Evolutionary conservation across 768 basidiomycete genomes (phyloP).

Genomic region (Pisolithus marmoratus): DNA sequence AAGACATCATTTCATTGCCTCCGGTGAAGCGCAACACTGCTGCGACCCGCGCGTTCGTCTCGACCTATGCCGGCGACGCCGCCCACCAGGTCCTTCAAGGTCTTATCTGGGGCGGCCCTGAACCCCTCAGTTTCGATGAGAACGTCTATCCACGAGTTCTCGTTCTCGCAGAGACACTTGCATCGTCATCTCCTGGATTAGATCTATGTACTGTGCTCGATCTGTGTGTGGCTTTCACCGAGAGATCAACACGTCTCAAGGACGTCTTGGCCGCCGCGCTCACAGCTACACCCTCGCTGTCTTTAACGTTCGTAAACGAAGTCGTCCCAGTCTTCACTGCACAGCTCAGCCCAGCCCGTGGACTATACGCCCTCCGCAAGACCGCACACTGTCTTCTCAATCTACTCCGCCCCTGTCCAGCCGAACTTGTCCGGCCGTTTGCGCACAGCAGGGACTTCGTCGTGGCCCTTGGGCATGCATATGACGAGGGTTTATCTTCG

Average conservation of each 20-base stretch:
- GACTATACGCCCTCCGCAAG: conserved; percentile 63
- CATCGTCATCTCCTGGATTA: conserved; percentile 33
- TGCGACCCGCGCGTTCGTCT: conserved; percentile 44
- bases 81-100: conserved; percentile 48
- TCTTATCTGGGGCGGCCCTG: conserved; percentile 50
- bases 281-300: conserved; percentile 27
- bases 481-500: conserved; percentile 51
- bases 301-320: conserved; percentile 34
- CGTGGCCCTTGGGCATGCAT: conserved; percentile 51
- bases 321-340: conserved; percentile 53
- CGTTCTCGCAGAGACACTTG: conserved; percentile 52
- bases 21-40: conserved; percentile 40
- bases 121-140: conserved; percentile 32
- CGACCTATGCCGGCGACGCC: conserved; percentile 51
- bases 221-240: conserved; percentile 52
- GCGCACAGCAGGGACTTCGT: conserved; percentile 47
- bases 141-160: conserved; percentile 45
- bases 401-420: conserved; percentile 48
- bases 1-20: conserved; percentile 43
- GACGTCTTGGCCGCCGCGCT: conserved; percentile 39
- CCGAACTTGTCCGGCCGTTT: conserved; percentile 46
- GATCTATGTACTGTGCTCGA: conserved; percentile 56
- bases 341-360: conserved; percentile 42
- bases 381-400: conserved; percentile 49
- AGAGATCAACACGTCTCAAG: conserved; percentile 39